Conservation (phyloP, 768 basidiomycete genomes). For the Chlorophyllum brunneum region DNA sequence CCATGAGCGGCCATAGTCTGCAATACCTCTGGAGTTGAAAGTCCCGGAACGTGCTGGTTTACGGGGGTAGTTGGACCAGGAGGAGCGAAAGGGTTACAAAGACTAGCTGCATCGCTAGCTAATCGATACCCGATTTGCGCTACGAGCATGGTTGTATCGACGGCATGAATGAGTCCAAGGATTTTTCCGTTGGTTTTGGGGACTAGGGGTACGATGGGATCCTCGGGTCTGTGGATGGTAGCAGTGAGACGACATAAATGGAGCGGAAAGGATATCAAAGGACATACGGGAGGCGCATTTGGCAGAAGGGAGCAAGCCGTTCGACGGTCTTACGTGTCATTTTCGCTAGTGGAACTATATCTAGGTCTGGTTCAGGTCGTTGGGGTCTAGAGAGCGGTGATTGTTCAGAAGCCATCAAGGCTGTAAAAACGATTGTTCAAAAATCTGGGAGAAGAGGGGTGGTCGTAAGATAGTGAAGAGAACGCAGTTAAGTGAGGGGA, state of each 20-base stretch:
- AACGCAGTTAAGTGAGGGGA: not conserved
- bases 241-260: too few relatives aligned
- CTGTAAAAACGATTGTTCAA: not conserved
- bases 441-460: not conserved
- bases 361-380: slow-evolving; percentile 8
- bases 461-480: not conserved
- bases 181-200: slow-evolving; percentile 27
- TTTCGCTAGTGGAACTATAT: slow-evolving; percentile 6
- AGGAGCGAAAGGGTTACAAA: slow-evolving; percentile 20
- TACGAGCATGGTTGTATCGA: slow-evolving; percentile 28
- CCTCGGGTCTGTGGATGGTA: not conserved
- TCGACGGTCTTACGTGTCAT: slow-evolving; percentile 11
- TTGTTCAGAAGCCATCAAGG: not conserved
- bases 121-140: slow-evolving; percentile 25
- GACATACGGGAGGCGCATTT: slow-evolving; percentile 12
- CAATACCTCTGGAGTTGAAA: slow-evolving; percentile 18
- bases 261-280: too few relatives aligned
- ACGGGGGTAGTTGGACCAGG: not conserved
- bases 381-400: not conserved
- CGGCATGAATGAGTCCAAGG: slow-evolving; percentile 20
- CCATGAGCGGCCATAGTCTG: slow-evolving; percentile 25
- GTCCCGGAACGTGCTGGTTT: slow-evolving; percentile 8
- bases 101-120: slow-evolving; percentile 21
- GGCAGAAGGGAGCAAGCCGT: slow-evolving; percentile 15
- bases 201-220: slow-evolving; percentile 15